Conservation (phyloP, 2,329 filamentous ascomycete genomes). For the Colletotrichum lindemuthianum region DNA sequence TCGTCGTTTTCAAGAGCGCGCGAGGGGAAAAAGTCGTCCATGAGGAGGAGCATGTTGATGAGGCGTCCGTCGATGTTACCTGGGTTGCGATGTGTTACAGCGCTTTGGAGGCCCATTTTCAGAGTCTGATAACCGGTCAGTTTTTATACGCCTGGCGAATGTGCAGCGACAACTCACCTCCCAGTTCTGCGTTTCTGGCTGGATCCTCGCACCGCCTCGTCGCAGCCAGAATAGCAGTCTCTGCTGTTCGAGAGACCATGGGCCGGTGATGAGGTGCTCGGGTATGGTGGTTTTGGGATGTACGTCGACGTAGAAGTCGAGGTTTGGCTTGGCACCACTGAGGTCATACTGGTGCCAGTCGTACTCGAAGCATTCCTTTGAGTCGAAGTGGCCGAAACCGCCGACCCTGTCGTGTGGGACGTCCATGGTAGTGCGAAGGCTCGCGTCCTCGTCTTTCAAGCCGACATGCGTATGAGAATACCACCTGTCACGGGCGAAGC, state of each 20-base stretch:
- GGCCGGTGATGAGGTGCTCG: conserved; percentile 50
- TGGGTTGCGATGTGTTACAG: conserved; percentile 27
- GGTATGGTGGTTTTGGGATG: conserved; percentile 53
- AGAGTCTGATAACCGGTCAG: conserved; percentile 17
- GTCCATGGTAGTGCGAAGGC: conserved; percentile 24
- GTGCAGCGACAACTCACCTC: conserved; percentile 41
- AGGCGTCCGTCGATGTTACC: conserved; percentile 26
- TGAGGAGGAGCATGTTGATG: conserved; percentile 24
- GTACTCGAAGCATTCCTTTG: conserved; percentile 48
- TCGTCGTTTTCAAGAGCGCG: neutral
- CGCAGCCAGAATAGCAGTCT: conserved; percentile 59
- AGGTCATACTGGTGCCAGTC: conserved; percentile 43
- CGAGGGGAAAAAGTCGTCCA: conserved; percentile 26
- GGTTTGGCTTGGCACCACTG: conserved; percentile 11
- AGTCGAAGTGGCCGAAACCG: conserved; percentile 44
- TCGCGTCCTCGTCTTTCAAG: conserved; percentile 31
- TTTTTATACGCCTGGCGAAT: neutral
- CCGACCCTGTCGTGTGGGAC: conserved; percentile 39
- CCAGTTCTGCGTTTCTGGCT: conserved; percentile 49
- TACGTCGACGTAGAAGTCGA: conserved; percentile 45
- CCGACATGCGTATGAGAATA: conserved; percentile 44
- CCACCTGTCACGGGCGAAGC: conserved; percentile 46
- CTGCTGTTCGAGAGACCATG: conserved; percentile 51
- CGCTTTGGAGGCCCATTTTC: conserved; percentile 22
- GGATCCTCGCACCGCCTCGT: conserved; percentile 49